Percentiles rank a stretch among this genome's conserved stretches.
Conservation (phyloP, 306 rosid genomes). For the Prunus padus region DNA sequence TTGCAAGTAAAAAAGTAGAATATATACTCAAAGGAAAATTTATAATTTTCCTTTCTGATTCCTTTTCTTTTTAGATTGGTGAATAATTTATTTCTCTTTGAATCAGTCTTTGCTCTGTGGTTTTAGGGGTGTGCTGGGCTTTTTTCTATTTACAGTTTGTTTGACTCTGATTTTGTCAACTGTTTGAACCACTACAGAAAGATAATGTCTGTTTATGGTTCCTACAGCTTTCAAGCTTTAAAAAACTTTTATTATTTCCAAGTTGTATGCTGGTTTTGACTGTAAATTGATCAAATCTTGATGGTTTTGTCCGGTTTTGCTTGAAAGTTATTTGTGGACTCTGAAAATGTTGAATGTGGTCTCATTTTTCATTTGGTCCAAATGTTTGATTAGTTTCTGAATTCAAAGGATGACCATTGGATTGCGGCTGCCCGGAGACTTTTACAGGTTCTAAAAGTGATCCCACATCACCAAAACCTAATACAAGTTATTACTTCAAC, state of each 20-base stretch:
- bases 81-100: constrained; percentile 29
- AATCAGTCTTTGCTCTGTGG: constrained; percentile 36
- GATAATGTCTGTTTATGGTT: constrained; percentile 10
- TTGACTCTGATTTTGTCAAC: constrained; percentile 64
- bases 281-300: constrained; percentile 17
- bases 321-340: not conserved
- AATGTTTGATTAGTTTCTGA: constrained; percentile 20
- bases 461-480: constrained; percentile 14
- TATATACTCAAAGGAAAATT: constrained; percentile 23
- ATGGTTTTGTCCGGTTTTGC: not conserved
- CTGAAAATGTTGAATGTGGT: constrained; percentile 30
- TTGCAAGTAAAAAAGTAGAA: constrained; percentile 13
- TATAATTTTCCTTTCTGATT: constrained; percentile 5
- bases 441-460: constrained; percentile 33
- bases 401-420: constrained; percentile 44
- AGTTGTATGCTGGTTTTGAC: constrained; percentile 43
- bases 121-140: constrained; percentile 4
- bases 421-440: constrained; percentile 42
- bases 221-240: constrained; percentile 9
- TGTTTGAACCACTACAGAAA: constrained; percentile 18
- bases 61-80: not conserved
- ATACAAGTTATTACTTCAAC: constrained; percentile 15
- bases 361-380: constrained; percentile 23
- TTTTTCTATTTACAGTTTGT: constrained; percentile 27
- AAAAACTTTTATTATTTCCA: constrained; percentile 17